A percentile compares a stretch with the other conserved stretches of the same genome.
Evolutionary conservation across 2,329 filamentous ascomycete species (phyloP).

Genomic region (Phialophora expanda): DNA sequence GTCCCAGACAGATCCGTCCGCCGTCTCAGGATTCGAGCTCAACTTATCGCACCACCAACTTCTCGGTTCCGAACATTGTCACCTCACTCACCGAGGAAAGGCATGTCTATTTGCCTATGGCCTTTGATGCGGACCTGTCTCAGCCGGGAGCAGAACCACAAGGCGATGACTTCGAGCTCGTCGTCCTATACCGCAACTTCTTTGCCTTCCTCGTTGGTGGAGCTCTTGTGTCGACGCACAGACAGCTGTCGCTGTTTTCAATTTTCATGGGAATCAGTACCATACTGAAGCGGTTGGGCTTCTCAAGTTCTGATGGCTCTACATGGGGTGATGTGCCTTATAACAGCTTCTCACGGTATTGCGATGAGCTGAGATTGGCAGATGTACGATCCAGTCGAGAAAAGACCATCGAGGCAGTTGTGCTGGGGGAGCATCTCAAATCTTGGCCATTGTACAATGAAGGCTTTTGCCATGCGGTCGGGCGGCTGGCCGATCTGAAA

Average conservation of each 20-base stretch:
- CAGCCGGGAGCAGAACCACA: constrained; percentile 44
- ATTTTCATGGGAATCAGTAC: constrained; percentile 67
- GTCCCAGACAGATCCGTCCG: constrained; percentile 42
- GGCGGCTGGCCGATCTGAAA: constrained; percentile 77
- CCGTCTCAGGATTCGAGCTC: constrained; percentile 40
- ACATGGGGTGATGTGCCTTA: constrained; percentile 67
- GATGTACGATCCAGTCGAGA: constrained; percentile 83
- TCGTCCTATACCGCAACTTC: constrained; percentile 66
- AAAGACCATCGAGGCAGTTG: constrained; percentile 84
- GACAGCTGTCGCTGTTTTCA: constrained; percentile 60
- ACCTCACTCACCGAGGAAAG: constrained; percentile 22
- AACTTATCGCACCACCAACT: constrained; percentile 38
- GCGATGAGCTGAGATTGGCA: constrained; percentile 75
- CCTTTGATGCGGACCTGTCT: constrained; percentile 58
- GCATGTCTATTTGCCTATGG: constrained; percentile 62
- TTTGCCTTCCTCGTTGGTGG: constrained; percentile 69
- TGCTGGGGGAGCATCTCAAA: constrained; percentile 87
- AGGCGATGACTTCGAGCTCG: constrained; percentile 60
- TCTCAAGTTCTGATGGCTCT: constrained; percentile 66
- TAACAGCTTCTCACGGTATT: constrained; percentile 62
- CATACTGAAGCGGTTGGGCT: constrained; percentile 62
- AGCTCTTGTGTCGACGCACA: constrained; percentile 64
- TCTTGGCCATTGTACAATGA: constrained; percentile 84
- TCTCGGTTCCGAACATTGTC: constrained; percentile 28
- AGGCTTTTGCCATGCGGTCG: constrained; percentile 87